Evolutionary conservation across 2,329 filamentous ascomycete species (phyloP).

Genomic region (Talaromyces sp.): DNA sequence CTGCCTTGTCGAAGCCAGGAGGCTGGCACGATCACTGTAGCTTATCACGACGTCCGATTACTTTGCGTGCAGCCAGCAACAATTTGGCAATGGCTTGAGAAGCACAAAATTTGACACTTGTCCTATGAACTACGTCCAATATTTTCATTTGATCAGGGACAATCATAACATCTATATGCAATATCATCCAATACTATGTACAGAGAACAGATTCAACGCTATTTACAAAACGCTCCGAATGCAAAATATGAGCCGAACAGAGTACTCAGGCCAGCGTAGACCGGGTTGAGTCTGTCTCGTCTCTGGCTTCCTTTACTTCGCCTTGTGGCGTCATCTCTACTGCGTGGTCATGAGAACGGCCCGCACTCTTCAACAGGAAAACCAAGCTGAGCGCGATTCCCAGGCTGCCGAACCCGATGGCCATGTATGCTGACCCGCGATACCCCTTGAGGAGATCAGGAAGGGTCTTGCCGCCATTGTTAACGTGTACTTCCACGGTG

Average conservation of each 20-base stretch:
- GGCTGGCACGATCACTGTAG: too few species aligned
- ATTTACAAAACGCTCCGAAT: background rate
- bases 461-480: conserved; percentile 25
- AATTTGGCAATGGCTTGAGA: too few species aligned
- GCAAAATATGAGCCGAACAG: background rate
- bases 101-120: too few species aligned
- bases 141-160: background rate
- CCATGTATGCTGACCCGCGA: conserved; percentile 37
- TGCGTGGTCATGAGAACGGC: background rate
- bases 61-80: too few species aligned
- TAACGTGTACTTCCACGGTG: conserved; percentile 54
- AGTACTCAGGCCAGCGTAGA: background rate
- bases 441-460: conserved; percentile 33
- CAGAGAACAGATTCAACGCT: background rate
- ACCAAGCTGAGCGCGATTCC: conserved; percentile 18
- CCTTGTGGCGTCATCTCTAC: background rate
- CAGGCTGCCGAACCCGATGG: conserved; percentile 27
- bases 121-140: background rate
- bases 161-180: background rate
- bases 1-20: background rate
- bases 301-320: background rate
- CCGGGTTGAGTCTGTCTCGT: background rate
- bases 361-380: conserved; percentile 6
- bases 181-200: background rate
- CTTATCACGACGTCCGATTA: too few species aligned